Percentiles rank a stretch among this genome's conserved stretches.
Evolutionary conservation across 768 basidiomycete genomes (phyloP).

Genomic region (Pleurotus giganteus): DNA sequence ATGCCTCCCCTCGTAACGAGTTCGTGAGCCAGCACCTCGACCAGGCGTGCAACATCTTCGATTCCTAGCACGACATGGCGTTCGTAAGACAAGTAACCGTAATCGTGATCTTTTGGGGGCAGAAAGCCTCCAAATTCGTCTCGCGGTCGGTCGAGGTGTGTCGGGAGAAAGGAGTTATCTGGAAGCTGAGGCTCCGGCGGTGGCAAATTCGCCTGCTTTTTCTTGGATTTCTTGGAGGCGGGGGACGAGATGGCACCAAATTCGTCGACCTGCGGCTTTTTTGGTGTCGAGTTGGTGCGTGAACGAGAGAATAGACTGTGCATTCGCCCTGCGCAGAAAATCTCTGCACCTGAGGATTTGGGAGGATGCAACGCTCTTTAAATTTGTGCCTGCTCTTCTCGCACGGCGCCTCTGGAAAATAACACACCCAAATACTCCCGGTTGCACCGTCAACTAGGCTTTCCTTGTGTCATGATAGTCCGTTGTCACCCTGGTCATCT

Average conservation of each 20-base stretch:
- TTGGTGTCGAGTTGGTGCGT: slow-evolving; percentile 13
- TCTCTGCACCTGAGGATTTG: background rate
- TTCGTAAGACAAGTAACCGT: slow-evolving; percentile 74
- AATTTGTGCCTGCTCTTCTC: slow-evolving; percentile 1
- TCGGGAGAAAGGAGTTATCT: slow-evolving; percentile 53
- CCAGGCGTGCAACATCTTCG: slow-evolving; percentile 67
- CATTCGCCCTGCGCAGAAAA: slow-evolving; percentile 11
- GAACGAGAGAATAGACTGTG: slow-evolving; percentile 15
- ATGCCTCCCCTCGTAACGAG: slow-evolving; percentile 74
- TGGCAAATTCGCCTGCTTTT: slow-evolving; percentile 7
- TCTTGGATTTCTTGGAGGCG: slow-evolving; percentile 7
- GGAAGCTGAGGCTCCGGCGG: slow-evolving; percentile 37
- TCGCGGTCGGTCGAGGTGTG: slow-evolving; percentile 48
- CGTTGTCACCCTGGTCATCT: no score
- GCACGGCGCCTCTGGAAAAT: background rate
- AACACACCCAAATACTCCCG: background rate
- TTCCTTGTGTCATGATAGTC: background rate
- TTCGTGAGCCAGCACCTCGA: slow-evolving; percentile 68
- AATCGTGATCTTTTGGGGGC: slow-evolving; percentile 43
- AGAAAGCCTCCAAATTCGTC: slow-evolving; percentile 33
- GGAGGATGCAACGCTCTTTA: background rate
- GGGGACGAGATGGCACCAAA: slow-evolving; percentile 9
- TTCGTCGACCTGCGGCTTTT: slow-evolving; percentile 11
- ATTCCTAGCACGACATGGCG: slow-evolving; percentile 77
- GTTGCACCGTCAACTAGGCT: background rate